Conservation (phyloP, 2,329 filamentous ascomycete species). For the Tolypocladium tundrense region DNA sequence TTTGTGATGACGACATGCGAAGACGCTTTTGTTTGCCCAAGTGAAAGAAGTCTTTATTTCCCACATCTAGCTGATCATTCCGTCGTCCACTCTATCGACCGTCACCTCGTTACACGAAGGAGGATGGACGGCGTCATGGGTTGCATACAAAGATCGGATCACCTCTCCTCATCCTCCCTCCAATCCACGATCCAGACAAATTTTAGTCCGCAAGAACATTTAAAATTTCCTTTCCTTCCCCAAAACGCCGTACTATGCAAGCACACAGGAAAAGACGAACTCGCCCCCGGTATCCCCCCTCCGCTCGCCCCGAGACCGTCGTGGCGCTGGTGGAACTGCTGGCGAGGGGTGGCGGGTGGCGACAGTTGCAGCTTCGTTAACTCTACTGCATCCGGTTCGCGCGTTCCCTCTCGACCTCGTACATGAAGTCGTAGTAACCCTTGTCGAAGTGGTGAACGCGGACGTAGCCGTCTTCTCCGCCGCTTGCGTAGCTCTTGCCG, state of each 20-base stretch:
- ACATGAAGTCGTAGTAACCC: constrained; percentile 96
- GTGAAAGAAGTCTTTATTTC: constrained; percentile 1
- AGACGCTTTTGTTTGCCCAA: background rate
- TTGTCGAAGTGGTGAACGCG: constrained; percentile 98
- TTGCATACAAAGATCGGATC: background rate
- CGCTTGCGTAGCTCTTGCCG: constrained; percentile 86
- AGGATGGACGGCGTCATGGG: background rate
- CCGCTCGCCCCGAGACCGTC: background rate
- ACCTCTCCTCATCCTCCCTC: constrained; percentile 11
- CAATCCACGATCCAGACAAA: constrained; percentile 2
- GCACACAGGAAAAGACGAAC: constrained; percentile 23
- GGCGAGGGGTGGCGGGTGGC: background rate
- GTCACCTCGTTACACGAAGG: background rate
- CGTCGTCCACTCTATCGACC: background rate
- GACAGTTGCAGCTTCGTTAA: background rate
- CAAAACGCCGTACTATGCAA: constrained; percentile 33
- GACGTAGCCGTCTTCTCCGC: constrained; percentile 97
- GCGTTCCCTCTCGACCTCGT: constrained; percentile 90
- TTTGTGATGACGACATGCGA: background rate
- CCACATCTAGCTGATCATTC: constrained; percentile 1
- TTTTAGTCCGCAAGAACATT: constrained; percentile 1
- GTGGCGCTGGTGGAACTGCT: background rate
- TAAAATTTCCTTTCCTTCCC: constrained; percentile 18
- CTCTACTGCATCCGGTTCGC: constrained; percentile 33
- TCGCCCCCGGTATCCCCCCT: background rate